A percentile compares a stretch with the other conserved stretches of the same genome.
Conservation (phyloP, 148 eudicot species). For the Polygonum aviculare region DNA sequence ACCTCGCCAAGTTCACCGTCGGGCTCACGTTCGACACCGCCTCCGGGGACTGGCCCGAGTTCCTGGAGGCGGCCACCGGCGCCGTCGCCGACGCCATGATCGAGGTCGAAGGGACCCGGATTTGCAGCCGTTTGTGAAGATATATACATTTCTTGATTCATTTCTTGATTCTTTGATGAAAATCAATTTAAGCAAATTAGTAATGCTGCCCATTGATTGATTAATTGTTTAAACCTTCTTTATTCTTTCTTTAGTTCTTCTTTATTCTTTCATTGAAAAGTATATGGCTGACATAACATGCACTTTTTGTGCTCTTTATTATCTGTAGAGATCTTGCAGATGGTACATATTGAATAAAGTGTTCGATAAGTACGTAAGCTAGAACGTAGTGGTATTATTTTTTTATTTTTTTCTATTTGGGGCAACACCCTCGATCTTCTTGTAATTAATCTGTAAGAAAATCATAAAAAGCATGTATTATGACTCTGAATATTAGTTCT, state of each 20-base stretch:
- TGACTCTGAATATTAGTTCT: no score
- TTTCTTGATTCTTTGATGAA: background rate
- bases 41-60: constrained; percentile 55
- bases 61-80: constrained; percentile 38
- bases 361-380: background rate
- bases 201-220: no score
- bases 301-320: background rate
- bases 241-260: background rate
- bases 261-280: background rate
- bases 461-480: no score
- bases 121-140: background rate
- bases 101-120: constrained; percentile 29
- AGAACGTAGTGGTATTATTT: no score
- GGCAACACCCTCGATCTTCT: background rate
- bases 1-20: constrained; percentile 47
- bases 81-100: constrained; percentile 35
- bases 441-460: background rate
- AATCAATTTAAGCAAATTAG: background rate
- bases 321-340: background rate
- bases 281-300: background rate
- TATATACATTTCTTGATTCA: background rate
- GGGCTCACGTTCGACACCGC: constrained; percentile 48
- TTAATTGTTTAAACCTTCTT: no score
- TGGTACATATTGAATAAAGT: background rate
- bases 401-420: no score